Percentiles rank a stretch among this genome's conserved stretches.
These are phyloP conservation scores for Metschnikowia arizonensis DNA, from an alignment of 805 yeast species.

Conservation along the genomic window DNA sequence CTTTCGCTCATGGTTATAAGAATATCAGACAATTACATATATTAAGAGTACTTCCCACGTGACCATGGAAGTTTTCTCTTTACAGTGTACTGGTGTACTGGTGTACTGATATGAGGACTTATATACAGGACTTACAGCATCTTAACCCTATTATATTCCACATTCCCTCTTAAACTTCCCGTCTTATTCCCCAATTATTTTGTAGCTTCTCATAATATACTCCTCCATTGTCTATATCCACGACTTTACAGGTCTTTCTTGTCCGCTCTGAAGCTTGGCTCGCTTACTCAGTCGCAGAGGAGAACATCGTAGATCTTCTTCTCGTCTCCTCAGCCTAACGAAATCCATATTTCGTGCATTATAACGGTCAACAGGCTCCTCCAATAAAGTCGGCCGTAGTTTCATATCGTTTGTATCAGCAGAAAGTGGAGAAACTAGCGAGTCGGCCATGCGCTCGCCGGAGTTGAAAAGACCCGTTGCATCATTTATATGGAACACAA, in stretches of 20 bases:
- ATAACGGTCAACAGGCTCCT: constrained; percentile 15
- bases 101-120: no score
- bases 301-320: constrained; percentile 18
- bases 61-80: no score
- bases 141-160: no score
- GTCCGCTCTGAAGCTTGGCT: constrained; percentile 27
- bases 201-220: no score
- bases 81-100: no score
- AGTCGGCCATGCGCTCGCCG: constrained; percentile 29
- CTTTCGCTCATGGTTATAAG: no score
- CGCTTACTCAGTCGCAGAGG: constrained; percentile 23
- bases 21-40: no score
- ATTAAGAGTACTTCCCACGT: no score
- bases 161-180: no score
- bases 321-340: constrained; percentile 27
- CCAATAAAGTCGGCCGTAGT: constrained; percentile 24
- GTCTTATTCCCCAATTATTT: no score
- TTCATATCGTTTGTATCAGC: constrained; percentile 27
- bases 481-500: constrained; percentile 50
- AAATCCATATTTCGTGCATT: no score
- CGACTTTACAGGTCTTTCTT: constrained; percentile 24
- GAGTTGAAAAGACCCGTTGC: constrained; percentile 60
- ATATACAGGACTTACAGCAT: no score
- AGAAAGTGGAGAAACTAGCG: constrained; percentile 23
- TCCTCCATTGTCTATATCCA: constrained; percentile 18